Percentiles rank a stretch among this genome's conserved stretches.
phyloP scores from a whole-genome alignment of 1,284 basidiomycete genomes.

The Fistulinella staudtii region DNA sequence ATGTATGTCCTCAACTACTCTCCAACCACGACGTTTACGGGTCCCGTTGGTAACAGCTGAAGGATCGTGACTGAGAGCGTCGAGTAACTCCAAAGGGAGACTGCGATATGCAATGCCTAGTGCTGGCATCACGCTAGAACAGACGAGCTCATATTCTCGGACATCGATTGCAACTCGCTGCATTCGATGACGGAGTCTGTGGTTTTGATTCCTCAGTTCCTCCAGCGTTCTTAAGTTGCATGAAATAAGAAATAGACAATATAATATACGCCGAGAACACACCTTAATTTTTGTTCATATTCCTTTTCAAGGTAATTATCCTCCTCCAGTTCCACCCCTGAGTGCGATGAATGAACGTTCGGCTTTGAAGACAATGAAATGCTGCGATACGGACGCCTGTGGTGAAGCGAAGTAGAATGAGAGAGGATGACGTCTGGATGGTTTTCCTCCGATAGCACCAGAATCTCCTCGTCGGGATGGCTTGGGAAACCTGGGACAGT shows the following conservation, averaged over 20 bases:
- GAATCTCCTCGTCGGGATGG: conserved; percentile 8
- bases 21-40: conserved; percentile 54
- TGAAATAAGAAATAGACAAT: conserved; percentile 8
- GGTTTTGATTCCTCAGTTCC: conserved; percentile 55
- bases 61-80: conserved; percentile 71
- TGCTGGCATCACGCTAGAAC: conserved; percentile 44
- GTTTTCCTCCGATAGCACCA: neutral
- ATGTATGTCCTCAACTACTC: conserved; percentile 70
- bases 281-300: conserved; percentile 61
- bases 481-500: neutral
- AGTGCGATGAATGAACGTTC: conserved; percentile 24
- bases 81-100: conserved; percentile 61
- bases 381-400: conserved; percentile 23
- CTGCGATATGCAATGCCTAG: conserved; percentile 45
- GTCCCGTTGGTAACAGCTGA: conserved; percentile 63
- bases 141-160: conserved; percentile 60
- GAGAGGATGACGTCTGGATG: neutral
- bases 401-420: conserved; percentile 21
- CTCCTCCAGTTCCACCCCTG: conserved; percentile 44
- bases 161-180: conserved; percentile 58
- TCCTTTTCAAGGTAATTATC: conserved; percentile 44
- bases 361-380: conserved; percentile 18
- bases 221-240: conserved; percentile 49
- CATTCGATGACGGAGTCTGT: conserved; percentile 58
- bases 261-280: conserved; percentile 28